Evolutionary conservation across 2,329 filamentous ascomycete genomes (phyloP).

Genomic region (Arthrobotrys conoides): DNA sequence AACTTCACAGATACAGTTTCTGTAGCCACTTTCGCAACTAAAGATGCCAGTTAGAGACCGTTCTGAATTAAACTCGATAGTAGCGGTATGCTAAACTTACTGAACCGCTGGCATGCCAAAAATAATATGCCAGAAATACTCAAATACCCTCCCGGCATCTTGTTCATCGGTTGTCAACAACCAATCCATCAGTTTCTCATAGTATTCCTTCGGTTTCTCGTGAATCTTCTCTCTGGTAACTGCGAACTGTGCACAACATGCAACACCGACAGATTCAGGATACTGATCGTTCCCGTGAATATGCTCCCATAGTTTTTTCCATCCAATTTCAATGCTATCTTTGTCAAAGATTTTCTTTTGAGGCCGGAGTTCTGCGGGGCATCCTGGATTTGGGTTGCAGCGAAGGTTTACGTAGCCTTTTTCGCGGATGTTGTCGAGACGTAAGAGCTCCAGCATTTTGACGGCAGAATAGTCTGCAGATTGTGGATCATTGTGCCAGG

Average conservation of each 20-base stretch:
- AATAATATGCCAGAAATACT: conserved; percentile 77
- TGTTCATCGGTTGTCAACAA: conserved; percentile 72
- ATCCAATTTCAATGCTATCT: conserved; percentile 62
- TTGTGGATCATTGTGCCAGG: conserved; percentile 75
- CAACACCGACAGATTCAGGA: conserved; percentile 69
- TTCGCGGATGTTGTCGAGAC: conserved; percentile 70
- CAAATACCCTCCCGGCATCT: conserved; percentile 74
- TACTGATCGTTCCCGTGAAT: conserved; percentile 34
- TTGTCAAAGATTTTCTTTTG: conserved; percentile 67
- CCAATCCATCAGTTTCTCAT: conserved; percentile 74
- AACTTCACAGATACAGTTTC: conserved; percentile 38
- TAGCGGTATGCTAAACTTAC: conserved; percentile 35
- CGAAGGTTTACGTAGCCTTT: conserved; percentile 75
- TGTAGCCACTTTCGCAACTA: conserved; percentile 39
- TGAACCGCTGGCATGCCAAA: conserved; percentile 64
- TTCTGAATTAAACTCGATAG: neutral
- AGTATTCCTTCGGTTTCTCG: conserved; percentile 71
- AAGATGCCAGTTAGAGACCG: neutral
- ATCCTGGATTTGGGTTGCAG: conserved; percentile 74
- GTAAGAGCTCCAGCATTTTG: conserved; percentile 71
- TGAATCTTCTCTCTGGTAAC: conserved; percentile 72
- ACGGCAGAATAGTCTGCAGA: conserved; percentile 68
- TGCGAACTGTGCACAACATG: conserved; percentile 78
- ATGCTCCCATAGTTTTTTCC: conserved; percentile 43
- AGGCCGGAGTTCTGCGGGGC: conserved; percentile 71